Evolutionary conservation across 169 alveolate genomes (phyloP).

Genomic region (Babesia bovis): DNA sequence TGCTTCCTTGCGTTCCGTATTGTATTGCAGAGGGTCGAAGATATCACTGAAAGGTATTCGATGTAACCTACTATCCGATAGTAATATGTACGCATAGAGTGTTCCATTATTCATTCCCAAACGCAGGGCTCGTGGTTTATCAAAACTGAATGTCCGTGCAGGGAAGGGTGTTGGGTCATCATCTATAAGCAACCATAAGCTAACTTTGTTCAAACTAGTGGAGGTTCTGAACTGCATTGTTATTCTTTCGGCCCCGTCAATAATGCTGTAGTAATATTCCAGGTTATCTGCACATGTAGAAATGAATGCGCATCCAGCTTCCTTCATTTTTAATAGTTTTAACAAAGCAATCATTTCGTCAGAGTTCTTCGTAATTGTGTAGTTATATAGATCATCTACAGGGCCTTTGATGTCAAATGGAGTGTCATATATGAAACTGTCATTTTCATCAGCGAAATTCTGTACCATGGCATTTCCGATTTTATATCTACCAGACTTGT

Average conservation of each 20-base stretch:
- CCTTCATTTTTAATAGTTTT: not conserved
- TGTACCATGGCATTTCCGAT: constrained; percentile 32
- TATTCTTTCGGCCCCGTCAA: not conserved
- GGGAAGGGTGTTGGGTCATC: constrained; percentile 42
- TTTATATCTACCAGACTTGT: not conserved
- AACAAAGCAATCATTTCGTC: not conserved
- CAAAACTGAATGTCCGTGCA: not conserved
- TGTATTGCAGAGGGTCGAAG: not conserved
- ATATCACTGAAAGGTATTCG: not conserved
- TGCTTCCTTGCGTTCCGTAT: not conserved
- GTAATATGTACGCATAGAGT: constrained; percentile 22
- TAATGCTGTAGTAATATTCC: constrained; percentile 4
- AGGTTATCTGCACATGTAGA: not conserved
- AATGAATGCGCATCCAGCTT: not conserved
- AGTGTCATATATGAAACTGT: not conserved
- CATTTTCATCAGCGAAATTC: constrained; percentile 4
- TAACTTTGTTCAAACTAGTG: not conserved
- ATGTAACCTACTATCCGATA: not conserved
- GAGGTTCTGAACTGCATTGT: constrained; percentile 26
- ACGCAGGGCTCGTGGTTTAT: constrained; percentile 13
- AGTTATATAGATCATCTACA: constrained; percentile 26
- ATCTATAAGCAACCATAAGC: constrained; percentile 31
- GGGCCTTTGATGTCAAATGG: not conserved
- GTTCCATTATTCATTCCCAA: not conserved
- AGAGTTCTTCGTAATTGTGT: not conserved